A percentile compares a stretch with the other conserved stretches of the same genome.
These are phyloP conservation scores for Phanerodontia chrysosporium DNA, from an alignment of 768 basidiomycete genomes.

Conservation along the genomic window DNA sequence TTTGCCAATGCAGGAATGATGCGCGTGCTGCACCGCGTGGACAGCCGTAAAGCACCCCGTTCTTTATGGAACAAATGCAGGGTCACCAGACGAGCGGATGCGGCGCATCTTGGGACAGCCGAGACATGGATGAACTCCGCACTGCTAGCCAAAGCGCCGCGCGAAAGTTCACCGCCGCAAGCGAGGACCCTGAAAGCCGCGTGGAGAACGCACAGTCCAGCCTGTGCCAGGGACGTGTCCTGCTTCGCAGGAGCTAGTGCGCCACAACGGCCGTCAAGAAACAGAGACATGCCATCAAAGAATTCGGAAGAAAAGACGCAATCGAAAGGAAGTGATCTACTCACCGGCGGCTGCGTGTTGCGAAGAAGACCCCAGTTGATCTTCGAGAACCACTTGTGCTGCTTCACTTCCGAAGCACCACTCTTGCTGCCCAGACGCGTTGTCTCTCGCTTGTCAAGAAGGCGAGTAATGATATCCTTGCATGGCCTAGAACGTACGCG, in stretches of 20 bases:
- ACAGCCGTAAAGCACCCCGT: neutral
- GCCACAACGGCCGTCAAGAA: constrained; percentile 6
- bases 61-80: neutral
- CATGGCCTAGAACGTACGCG: constrained; percentile 52
- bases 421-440: constrained; percentile 85
- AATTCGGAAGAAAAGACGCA: neutral
- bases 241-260: neutral
- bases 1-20: neutral
- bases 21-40: neutral
- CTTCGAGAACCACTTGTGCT: constrained; percentile 96
- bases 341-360: constrained; percentile 88
- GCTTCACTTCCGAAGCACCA: constrained; percentile 97
- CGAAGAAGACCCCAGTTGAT: constrained; percentile 96
- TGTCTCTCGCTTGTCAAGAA: constrained; percentile 90
- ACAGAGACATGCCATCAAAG: neutral
- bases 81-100: neutral
- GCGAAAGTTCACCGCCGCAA: neutral
- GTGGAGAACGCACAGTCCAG: neutral
- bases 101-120: neutral
- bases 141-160: neutral
- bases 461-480: constrained; percentile 81
- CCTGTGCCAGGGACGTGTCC: neutral
- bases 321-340: constrained; percentile 23
- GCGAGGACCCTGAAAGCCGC: neutral
- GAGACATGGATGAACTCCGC: neutral